Percentiles rank a stretch among this genome's conserved stretches.
phyloP scores from a whole-genome alignment of 805 yeast species.

The Schwanniomyces polymorphus region DNA sequence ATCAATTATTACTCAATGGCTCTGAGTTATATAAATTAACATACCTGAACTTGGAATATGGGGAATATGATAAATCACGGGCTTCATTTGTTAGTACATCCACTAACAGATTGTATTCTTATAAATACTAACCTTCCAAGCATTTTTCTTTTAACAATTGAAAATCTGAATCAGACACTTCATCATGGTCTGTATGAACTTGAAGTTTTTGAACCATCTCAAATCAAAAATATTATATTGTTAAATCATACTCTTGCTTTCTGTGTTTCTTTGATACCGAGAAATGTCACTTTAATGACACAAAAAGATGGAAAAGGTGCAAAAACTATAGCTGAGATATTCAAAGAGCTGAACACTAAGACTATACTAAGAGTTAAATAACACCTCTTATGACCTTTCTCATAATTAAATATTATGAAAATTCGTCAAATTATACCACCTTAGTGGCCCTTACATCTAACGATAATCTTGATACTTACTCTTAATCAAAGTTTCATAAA shows the following conservation, averaged over 20 bases:
- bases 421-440: not conserved
- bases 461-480: not conserved
- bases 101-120: not conserved
- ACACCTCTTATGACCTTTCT: too few relatives aligned
- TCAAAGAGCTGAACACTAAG: too few relatives aligned
- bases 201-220: not conserved
- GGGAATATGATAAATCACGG: constrained; percentile 56
- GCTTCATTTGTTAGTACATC: constrained; percentile 27
- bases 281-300: not conserved
- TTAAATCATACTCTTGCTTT: not conserved
- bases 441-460: not conserved
- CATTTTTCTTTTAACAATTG: constrained; percentile 13
- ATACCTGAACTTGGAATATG: constrained; percentile 67
- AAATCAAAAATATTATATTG: not conserved
- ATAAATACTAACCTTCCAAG: constrained; percentile 20
- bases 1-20: not conserved
- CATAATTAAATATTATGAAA: too few relatives aligned
- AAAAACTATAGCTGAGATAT: too few relatives aligned
- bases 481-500: not conserved
- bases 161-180: constrained; percentile 20
- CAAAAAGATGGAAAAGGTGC: too few relatives aligned
- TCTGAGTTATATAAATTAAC: constrained; percentile 7
- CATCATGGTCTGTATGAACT: constrained; percentile 11
- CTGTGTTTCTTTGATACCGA: not conserved
- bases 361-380: too few relatives aligned